A percentile compares a stretch with the other conserved stretches of the same genome.
Evolutionary conservation across 73 alveolate genomes (phyloP).

Genomic region (Symbiodinium natans): DNA sequence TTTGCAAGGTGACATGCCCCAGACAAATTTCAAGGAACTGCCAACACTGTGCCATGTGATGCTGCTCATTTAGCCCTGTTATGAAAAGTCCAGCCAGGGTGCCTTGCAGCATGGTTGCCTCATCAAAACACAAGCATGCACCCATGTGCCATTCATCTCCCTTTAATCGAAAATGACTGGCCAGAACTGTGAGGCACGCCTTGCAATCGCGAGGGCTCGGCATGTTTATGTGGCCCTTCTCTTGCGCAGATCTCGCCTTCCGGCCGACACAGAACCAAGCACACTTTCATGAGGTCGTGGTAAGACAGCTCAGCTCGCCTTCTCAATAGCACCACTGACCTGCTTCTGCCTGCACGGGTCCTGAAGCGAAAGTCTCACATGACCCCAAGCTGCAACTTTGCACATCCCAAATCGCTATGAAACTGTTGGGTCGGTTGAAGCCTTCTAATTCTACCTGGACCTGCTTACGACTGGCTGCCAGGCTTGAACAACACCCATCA

Average conservation of each 20-base stretch:
- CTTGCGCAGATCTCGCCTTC: slow-evolving; percentile 48
- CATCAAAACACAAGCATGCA: background rate
- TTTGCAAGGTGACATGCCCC: too few species aligned
- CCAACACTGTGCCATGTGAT: too few species aligned
- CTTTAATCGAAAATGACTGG: too few species aligned
- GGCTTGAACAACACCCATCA: too few species aligned
- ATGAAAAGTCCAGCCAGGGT: background rate
- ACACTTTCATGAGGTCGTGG: too few species aligned
- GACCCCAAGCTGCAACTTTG: too few species aligned
- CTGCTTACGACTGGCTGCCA: too few species aligned
- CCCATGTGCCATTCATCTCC: background rate
- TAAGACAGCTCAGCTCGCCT: background rate
- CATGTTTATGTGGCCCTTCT: slow-evolving; percentile 7
- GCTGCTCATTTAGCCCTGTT: too few species aligned
- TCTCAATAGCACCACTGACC: slow-evolving; percentile 39
- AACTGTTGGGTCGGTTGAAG: too few species aligned
- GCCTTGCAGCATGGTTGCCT: slow-evolving; percentile 91
- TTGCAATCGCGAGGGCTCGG: slow-evolving; percentile 84
- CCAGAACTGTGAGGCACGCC: background rate
- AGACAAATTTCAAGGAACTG: too few species aligned
- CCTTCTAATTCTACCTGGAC: too few species aligned
- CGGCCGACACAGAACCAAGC: background rate
- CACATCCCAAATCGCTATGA: too few species aligned
- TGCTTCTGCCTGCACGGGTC: slow-evolving; percentile 70
- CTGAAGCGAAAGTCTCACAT: background rate